phyloP scores from a whole-genome alignment of 106 monocot genomes.

The Dendrobium nobile region DNA sequence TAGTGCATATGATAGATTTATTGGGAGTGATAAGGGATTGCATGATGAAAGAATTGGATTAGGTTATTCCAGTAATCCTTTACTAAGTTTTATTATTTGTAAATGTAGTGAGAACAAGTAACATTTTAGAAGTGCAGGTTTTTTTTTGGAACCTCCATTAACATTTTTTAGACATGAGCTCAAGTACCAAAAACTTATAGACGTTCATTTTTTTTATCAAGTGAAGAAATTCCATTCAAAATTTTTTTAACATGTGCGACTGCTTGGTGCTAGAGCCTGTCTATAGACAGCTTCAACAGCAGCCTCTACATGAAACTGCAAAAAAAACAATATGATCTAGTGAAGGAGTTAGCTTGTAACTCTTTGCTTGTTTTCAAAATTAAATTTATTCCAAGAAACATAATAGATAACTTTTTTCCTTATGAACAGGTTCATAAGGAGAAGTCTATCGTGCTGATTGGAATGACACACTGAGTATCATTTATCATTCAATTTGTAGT shows the following conservation, averaged over 20 bases:
- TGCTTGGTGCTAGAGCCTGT: neutral
- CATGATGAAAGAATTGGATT: constrained; percentile 97
- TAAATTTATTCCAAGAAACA: neutral
- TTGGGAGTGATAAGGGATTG: constrained; percentile 19
- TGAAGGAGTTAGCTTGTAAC: neutral
- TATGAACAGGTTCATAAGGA: constrained; percentile 84
- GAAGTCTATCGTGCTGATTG: constrained; percentile 97
- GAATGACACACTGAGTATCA: constrained; percentile 82
- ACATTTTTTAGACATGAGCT: neutral
- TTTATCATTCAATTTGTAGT: constrained; percentile 1
- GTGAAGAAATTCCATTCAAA: no score
- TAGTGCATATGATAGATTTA: constrained; percentile 30
- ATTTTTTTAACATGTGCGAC: neutral
- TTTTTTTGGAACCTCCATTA: neutral
- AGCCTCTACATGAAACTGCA: neutral
- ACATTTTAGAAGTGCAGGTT: neutral
- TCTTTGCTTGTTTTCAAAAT: neutral
- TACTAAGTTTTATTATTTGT: neutral
- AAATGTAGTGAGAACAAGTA: neutral
- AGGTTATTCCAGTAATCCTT: constrained; percentile 37
- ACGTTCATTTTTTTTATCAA: no score
- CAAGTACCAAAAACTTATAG: neutral
- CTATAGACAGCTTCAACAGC: neutral
- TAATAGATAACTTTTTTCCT: neutral
- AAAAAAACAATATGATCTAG: neutral